Base-by-base conservation (phyloP, 2,329 filamentous ascomycete species). In the Xylariaceae sp. region DNA sequence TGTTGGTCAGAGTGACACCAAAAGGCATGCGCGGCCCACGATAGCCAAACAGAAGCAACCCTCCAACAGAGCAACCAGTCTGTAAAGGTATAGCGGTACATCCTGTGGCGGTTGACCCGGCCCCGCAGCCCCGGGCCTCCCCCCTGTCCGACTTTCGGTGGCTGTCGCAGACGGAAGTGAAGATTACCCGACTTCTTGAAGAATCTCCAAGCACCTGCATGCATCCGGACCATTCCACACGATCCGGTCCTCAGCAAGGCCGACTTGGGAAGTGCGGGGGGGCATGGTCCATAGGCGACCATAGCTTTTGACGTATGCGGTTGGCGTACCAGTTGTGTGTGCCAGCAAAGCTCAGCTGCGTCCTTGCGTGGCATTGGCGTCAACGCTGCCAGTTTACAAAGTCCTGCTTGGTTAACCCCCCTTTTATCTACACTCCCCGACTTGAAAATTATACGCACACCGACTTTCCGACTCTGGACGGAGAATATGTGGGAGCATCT, bases 391-490 rank as follows among this genome's bases (percentile, higher is more conserved):
- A 6, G 24, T 12, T 8, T 26, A 8, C n/a, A 23, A 23, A 23
- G 8, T 13, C 24, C 15, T 14, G 24, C n/a, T n/a, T n/a, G n/a
- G 12, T 26, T 12, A 26, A 11, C n/a, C 24, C 24, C 27, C 6
- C 5, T 12, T 16, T 29, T 29, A n/a, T 6, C 27, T 29, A 12
- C 21, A 12, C 19, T 35, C 22, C 40, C 36, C 16, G 36, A 23
- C 31, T 38, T 21, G 38, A 45, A 45, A 45, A 44, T 45, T 37
- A 42, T 45, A 45, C 36, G 40, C 43, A 39, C 43, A 45, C 43
- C 43, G 43, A 45, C 43, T 29, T 29, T 29, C 27, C 18, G 8
- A 7, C 11, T 15, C 15, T 17, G 8, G 21, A 23, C n/a, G n/a
- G n/a, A n/a, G n/a, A n/a, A n/a, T n/a, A n/a, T n/a, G n/a, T n/a